Evolutionary conservation across 2,329 filamentous ascomycete species (phyloP).

Genomic region (Phaeosphaeria sp.): DNA sequence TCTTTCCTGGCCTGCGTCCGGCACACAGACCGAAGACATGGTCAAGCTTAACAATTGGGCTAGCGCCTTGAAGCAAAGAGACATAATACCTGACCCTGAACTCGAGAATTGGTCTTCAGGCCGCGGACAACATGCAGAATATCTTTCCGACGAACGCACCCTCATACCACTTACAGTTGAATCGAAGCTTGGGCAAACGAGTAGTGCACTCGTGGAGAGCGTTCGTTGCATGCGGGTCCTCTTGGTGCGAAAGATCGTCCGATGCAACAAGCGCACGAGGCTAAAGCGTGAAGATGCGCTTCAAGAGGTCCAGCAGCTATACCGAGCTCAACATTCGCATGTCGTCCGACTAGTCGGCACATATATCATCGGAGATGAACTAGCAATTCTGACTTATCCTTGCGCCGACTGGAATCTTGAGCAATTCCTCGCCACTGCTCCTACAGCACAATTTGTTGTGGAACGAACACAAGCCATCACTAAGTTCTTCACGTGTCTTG

Average conservation of each 20-base stretch:
- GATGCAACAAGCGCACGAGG: conserved; percentile 10
- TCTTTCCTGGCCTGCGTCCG: neutral
- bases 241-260: conserved; percentile 24
- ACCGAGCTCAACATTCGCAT: conserved; percentile 22
- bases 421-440: conserved; percentile 13
- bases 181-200: conserved; percentile 10
- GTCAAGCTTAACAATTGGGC: neutral
- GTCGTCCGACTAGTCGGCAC: conserved; percentile 27
- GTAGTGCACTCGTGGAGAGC: conserved; percentile 24
- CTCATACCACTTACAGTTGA: conserved; percentile 6
- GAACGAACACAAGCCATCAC: neutral
- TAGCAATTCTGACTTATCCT: conserved; percentile 28
- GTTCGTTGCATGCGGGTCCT: conserved; percentile 21
- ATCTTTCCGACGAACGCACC: conserved; percentile 1
- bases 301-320: conserved; percentile 24
- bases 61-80: conserved; percentile 1
- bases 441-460: neutral
- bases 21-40: neutral
- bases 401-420: conserved; percentile 23
- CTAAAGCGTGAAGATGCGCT: conserved; percentile 22
- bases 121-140: conserved; percentile 13
- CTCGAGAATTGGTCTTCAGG: conserved; percentile 4
- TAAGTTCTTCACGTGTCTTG: conserved; percentile 20
- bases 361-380: conserved; percentile 16
- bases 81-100: conserved; percentile 5